phyloP scores from a whole-genome alignment of 2,329 filamentous ascomycete species.

The Chalara sp. region DNA sequence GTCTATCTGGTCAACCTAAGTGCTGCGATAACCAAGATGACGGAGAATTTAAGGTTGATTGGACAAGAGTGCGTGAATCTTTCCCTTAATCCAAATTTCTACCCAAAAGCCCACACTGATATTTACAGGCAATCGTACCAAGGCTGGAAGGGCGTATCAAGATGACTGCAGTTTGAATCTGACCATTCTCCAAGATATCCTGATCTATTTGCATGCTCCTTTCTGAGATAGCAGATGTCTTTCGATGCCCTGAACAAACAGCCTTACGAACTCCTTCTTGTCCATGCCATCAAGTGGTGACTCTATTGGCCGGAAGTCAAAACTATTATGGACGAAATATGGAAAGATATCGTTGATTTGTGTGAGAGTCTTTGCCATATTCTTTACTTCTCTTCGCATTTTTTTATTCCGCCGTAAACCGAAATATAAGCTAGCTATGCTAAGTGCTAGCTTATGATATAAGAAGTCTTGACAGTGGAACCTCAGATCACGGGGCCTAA shows the following conservation, averaged over 20 bases:
- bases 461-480: background rate
- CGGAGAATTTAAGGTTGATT: slow-evolving; percentile 8
- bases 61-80: slow-evolving; percentile 6
- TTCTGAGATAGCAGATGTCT: background rate
- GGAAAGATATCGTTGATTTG: background rate
- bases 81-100: background rate
- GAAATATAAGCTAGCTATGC: background rate
- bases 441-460: background rate
- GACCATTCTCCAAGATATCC: background rate
- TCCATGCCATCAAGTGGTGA: background rate
- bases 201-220: background rate
- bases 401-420: background rate
- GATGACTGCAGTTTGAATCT: background rate
- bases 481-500: background rate
- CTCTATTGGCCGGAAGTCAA: background rate
- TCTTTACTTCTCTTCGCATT: background rate
- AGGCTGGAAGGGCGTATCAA: slow-evolving; percentile 6
- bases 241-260: background rate
- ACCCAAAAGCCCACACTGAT: background rate
- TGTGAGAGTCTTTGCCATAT: background rate
- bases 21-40: slow-evolving; percentile 5
- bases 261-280: background rate
- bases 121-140: slow-evolving; percentile 7
- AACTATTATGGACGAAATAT: background rate
- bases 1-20: slow-evolving; percentile 3